Evolutionary conservation across 805 yeast genomes (phyloP).

Genomic region (Zygosaccharomyces gambellarensis): DNA sequence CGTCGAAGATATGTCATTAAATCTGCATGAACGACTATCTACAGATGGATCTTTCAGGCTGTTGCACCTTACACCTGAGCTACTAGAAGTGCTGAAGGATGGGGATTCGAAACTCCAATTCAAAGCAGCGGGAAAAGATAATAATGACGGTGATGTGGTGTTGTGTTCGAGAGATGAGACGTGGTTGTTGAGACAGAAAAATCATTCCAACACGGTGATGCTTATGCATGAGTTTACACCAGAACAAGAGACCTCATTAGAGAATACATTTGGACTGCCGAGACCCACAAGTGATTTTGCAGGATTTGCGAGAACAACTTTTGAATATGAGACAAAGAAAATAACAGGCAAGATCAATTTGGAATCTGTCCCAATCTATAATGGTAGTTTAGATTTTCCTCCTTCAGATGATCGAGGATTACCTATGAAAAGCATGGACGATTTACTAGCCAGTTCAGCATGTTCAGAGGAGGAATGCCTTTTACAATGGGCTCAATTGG

Average conservation of each 20-base stretch:
- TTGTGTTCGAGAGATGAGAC: conserved; percentile 57
- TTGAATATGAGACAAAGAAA: conserved; percentile 37
- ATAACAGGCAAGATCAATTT: conserved; percentile 34
- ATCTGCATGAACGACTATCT: conserved; percentile 19
- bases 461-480: conserved; percentile 53
- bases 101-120: conserved; percentile 12
- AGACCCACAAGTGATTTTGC: conserved; percentile 33
- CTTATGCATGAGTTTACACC: conserved; percentile 38
- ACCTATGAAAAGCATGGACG: conserved; percentile 27
- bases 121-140: conserved; percentile 31
- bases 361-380: conserved; percentile 36
- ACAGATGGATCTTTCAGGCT: conserved; percentile 41
- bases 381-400: conserved; percentile 28
- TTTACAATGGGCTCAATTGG: conserved; percentile 44
- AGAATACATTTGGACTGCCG: conserved; percentile 33
- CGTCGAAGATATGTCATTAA: conserved; percentile 12
- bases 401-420: conserved; percentile 5
- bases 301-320: conserved; percentile 27
- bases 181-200: conserved; percentile 66
- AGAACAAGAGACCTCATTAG: conserved; percentile 10
- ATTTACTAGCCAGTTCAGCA: conserved; percentile 43
- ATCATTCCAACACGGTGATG: conserved; percentile 82
- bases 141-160: conserved; percentile 43
- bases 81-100: conserved; percentile 36
- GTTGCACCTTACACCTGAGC: conserved; percentile 49